Evolutionary conservation across 495 filamentous ascomycete genomes (phyloP), one percentile per base, ranked within the genome.

Genomic region (Patellaria atrata): DNA sequence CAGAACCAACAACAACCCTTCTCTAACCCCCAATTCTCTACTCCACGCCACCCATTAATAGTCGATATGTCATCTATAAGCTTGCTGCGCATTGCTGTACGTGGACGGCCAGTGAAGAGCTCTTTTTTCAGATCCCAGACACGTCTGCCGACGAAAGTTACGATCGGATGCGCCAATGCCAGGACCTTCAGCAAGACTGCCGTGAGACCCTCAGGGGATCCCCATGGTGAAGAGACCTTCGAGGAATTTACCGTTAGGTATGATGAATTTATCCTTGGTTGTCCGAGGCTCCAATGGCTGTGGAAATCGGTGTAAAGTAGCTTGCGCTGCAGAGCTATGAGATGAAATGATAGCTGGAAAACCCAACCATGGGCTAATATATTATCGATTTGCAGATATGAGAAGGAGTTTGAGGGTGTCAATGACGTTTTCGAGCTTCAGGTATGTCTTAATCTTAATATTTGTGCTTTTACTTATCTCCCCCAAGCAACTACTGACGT

Each of bases 361-460:
- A 27, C 17, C n/a, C 20, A 40, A 23, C 11, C n/a, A 10, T 13
- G 30, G n/a, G 12, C 6, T 9, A 22, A 31, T n/a, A 27, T 14
- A 11, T 35, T 24, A 10, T n/a, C 41, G 37, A 27, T 18, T 20
- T 23, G 41, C 53, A 99, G 89, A 64, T 99, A 92, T 57, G 89
- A 96, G 73, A 93, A 93, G 70, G 89, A 99, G 64, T 99, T 99
- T 60, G 86, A 99, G 27, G 60, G 61, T 55, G 89, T 99, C 33
- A 81, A 96, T 63, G 89, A 99, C 67, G 89, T 94, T 48, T 99
- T 99, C 64, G 89, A 99, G 73, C 80, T 99, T 52, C 89, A 96
- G 83, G 86, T 93, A 77, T 56, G 72, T 59, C 18, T 35, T 37
- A 19, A 30, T 24, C 9, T 26, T 2, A 14, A 6, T 7, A 14